Conservation (phyloP, 257 asterid genomes). For the Capsicum pubescens region DNA sequence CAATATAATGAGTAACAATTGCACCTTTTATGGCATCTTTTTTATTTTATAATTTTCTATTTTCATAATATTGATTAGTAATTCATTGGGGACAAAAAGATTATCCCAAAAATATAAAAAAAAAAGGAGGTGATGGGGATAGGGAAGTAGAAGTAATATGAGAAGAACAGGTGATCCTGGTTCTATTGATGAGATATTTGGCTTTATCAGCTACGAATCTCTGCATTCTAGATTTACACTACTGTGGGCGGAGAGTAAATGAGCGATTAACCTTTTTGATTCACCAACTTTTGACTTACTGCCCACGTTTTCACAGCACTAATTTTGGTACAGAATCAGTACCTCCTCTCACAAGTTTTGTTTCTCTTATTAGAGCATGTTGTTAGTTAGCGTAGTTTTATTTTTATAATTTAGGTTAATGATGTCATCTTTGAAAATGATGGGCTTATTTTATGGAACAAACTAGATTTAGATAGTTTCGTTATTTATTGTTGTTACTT, state of each 20-base stretch:
- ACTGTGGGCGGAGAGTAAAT: background rate
- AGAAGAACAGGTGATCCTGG: conserved; percentile 17
- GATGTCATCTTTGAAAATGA: too few species aligned
- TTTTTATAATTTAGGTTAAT: too few species aligned
- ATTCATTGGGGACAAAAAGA: too few species aligned
- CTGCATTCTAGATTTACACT: conserved; percentile 53
- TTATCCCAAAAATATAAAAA: background rate
- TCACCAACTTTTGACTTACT: background rate
- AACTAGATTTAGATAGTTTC: too few species aligned
- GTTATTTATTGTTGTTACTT: too few species aligned
- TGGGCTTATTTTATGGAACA: too few species aligned
- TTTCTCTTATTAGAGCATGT: too few species aligned
- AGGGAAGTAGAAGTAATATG: conserved; percentile 26
- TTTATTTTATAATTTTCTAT: too few species aligned
- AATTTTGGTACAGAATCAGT: background rate
- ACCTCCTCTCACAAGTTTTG: background rate
- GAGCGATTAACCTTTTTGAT: background rate
- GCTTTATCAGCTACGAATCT: conserved; percentile 65
- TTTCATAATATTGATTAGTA: too few species aligned
- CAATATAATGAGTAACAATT: too few species aligned
- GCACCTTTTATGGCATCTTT: too few species aligned
- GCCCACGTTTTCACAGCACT: background rate
- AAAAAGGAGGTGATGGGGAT: background rate
- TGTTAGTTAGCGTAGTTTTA: too few species aligned
- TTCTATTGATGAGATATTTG: conserved; percentile 38